Base-by-base conservation (phyloP, 2,329 filamentous ascomycete genomes). In the Pyrenophora tritici-repentis region DNA sequence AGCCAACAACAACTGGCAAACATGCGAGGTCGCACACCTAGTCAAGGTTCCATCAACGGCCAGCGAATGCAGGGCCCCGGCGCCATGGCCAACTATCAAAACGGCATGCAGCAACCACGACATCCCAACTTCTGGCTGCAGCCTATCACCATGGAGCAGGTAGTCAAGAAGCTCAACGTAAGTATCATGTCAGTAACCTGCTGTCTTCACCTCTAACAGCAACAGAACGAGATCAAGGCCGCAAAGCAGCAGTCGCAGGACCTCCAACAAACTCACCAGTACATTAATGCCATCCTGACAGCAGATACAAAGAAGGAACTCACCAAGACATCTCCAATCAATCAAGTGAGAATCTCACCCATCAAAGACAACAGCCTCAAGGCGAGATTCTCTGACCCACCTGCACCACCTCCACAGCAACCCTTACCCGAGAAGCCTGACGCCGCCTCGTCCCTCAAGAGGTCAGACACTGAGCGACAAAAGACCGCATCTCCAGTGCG, bases 401-500 rank as follows among this genome's bases (percentile, higher is more conserved):
- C 93, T 3, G 93, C 92, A 17, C 93, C 93, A 6, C 93, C 93
- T 20, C 93, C 93, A 22, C 91, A 96, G 62, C 92, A 96, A 63
- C 93, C 93, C 12, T 79, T 97, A 5, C 93, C 93, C 1, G 92
- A 97, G 70, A 97, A 97, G 72, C 93, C 93, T 0, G 91, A 96
- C 73, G 84, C 82, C 13, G 58, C 80, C 76, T 63, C 76, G 0
- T 84, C 90, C 1, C 74, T 96, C 24, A 91, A 90, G 68, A 84
- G 91, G 47, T 82, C 81, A 4, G 86, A 89, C 20, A 92, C 89
- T 0, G 91, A 96, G 59, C 85, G 88, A 49, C 82, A 87, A 7
- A 90, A 87, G 26, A 75, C 50, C 42, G 77, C 14, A 82, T 88
- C 86, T 0, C 85, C 86, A 0, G 78, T 84, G 31, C 81, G 85